Base-by-base conservation (phyloP, 345 rosid species). In the Sisymbrium irio region DNA sequence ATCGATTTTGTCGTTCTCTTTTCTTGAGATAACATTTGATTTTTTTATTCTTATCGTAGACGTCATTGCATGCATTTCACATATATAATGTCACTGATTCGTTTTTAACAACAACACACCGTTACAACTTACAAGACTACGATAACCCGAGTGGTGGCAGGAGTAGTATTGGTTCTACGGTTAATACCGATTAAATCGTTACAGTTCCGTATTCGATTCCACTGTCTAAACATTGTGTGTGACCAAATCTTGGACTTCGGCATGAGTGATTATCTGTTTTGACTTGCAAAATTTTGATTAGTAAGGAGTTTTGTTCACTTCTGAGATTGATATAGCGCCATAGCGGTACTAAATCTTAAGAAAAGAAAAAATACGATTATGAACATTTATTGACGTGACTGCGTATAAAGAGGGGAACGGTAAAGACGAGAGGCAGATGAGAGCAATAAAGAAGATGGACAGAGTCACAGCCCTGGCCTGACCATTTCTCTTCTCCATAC, bases 381-480 rank as follows among this genome's bases (percentile, higher is more conserved):
- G 55, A 30, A 36, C 67, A 60, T 73, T 56, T 36, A 65, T 22
- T 46, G 72, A 65, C 50, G 18, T 27, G 72, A 25, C 42, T 18
- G 58, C 18, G 51, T 62, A 57, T 12, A 58, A 65, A 65, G 35
- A 65, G 39, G 20, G 42, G 51, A 74, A 37, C 28, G 66, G 65
- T 55, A 65, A 65, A 57, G 59, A 74, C 25, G 39, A 65, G 60
- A 59, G 65, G 78, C 72, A 66, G 73, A 74, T 39, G 73, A 27
- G 68, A 67, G 68, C 46, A 75, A 67, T 75, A 59, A 75, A 75
- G 72, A 74, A 45, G 73, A 60, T 50, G 55, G 69, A 67, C 78
- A 75, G 62, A 60, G 67, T 59, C 37, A 74, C 73, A 67, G 73
- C 73, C 78, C 54, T 75, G 78, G 57, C 69, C 62, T 74, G 78